Percentiles rank a stretch among this genome's conserved stretches.
Conservation (phyloP, 305 asterid species). For the Fraxinus paxiana region DNA sequence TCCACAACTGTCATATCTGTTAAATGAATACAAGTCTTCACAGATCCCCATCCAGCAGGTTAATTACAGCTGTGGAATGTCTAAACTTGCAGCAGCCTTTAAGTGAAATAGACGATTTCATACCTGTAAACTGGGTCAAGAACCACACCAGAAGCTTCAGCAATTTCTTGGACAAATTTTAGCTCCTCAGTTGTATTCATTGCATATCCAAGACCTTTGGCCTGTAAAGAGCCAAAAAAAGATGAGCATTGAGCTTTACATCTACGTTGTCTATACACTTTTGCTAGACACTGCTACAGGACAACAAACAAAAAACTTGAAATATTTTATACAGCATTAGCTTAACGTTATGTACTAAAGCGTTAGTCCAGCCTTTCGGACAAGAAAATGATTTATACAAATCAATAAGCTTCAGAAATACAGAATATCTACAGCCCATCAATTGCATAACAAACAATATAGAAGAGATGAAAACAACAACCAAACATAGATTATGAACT, state of each 20-base stretch:
- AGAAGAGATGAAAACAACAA: not conserved
- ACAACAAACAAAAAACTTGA: not conserved
- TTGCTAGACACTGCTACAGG: not conserved
- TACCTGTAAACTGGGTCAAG: constrained; percentile 98
- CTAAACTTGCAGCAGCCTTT: not conserved
- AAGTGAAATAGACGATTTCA: not conserved
- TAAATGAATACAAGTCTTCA: not conserved
- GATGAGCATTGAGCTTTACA: not conserved
- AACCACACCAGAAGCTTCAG: constrained; percentile 76
- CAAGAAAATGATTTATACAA: not conserved
- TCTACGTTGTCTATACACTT: not conserved
- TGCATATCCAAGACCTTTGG: constrained; percentile 97
- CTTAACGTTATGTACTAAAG: not conserved
- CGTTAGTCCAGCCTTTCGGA: not conserved
- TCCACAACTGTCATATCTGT: not conserved
- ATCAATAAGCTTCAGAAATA: not conserved
- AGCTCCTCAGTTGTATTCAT: constrained; percentile 79
- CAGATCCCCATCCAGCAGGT: not conserved
- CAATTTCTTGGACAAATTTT: constrained; percentile 69
- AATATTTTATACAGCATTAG: not conserved
- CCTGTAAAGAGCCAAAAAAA: constrained; percentile 40
- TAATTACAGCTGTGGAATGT: not conserved
- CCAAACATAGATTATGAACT: not conserved
- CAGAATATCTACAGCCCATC: not conserved
- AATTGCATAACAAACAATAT: not conserved